Evolutionary conservation across 176 grass and related monocot genomes (phyloP).

Genomic region (Thalia dealbata): DNA sequence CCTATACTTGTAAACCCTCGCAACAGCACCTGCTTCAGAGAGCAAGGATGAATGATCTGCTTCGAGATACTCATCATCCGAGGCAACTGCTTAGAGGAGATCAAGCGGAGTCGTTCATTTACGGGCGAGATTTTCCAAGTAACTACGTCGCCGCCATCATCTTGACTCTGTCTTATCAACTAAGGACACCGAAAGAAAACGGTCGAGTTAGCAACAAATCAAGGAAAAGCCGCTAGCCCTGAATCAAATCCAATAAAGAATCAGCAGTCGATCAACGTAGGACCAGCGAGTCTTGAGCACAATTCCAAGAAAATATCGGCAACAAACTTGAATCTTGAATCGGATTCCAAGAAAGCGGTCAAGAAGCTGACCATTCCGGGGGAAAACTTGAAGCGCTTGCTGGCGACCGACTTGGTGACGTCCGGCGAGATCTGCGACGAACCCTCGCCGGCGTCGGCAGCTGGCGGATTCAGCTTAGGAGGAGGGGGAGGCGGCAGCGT

Average conservation of each 20-base stretch:
- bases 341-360: neutral
- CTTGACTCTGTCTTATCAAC: slow-evolving; percentile 94
- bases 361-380: slow-evolving; percentile 62
- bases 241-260: neutral
- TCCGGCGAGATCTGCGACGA: slow-evolving; percentile 63
- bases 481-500: neutral
- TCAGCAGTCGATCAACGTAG: too few species aligned
- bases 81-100: slow-evolving; percentile 40
- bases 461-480: neutral
- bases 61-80: slow-evolving; percentile 24
- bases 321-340: too few species aligned
- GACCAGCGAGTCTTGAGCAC: too few species aligned
- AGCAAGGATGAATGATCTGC: slow-evolving; percentile 48
- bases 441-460: slow-evolving; percentile 10
- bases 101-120: slow-evolving; percentile 47
- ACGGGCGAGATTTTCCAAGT: slow-evolving; percentile 96
- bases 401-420: slow-evolving; percentile 42
- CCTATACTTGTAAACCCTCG: neutral
- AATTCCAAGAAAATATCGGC: too few species aligned
- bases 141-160: slow-evolving; percentile 60
- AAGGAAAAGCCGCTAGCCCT: neutral
- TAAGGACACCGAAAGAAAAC: slow-evolving; percentile 18
- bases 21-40: slow-evolving; percentile 38
- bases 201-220: slow-evolving; percentile 4
- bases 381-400: slow-evolving; percentile 79